Evolutionary conservation across 1,284 basidiomycete genomes (phyloP).

Genomic region (Pascua guehoae): DNA sequence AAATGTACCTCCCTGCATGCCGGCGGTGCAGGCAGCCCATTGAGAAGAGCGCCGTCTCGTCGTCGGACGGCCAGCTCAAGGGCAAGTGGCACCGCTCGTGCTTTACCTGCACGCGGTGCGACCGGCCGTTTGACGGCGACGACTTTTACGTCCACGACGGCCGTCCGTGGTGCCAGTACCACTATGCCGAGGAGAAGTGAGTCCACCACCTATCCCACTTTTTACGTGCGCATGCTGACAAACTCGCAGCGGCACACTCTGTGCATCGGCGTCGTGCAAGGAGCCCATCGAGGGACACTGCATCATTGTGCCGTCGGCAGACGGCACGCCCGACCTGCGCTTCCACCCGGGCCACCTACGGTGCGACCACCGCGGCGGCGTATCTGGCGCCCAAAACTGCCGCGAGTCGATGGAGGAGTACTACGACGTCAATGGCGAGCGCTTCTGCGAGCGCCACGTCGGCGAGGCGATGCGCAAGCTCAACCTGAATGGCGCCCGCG

Average conservation of each 20-base stretch:
- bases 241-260: slow-evolving; percentile 61
- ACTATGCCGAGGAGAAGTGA: slow-evolving; percentile 80
- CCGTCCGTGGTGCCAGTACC: slow-evolving; percentile 79
- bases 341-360: slow-evolving; percentile 81
- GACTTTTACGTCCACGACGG: slow-evolving; percentile 83
- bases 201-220: slow-evolving; percentile 11
- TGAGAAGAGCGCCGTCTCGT: slow-evolving; percentile 84
- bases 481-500: slow-evolving; percentile 3
- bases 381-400: slow-evolving; percentile 30
- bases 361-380: slow-evolving; percentile 55
- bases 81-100: slow-evolving; percentile 87
- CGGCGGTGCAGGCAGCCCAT: slow-evolving; percentile 76
- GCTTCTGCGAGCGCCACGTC: slow-evolving; percentile 76
- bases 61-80: slow-evolving; percentile 82
- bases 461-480: slow-evolving; percentile 20
- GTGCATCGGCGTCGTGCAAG: slow-evolving; percentile 69
- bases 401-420: slow-evolving; percentile 58
- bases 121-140: slow-evolving; percentile 81
- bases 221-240: slow-evolving; percentile 8
- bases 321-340: slow-evolving; percentile 57
- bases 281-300: slow-evolving; percentile 87
- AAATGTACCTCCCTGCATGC: slow-evolving; percentile 83
- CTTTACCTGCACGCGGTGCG: slow-evolving; percentile 78
- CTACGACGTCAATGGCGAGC: slow-evolving; percentile 75
- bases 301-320: slow-evolving; percentile 63